These are phyloP conservation scores for Reticulascus tulasneorum DNA, from an alignment of 2,329 filamentous ascomycete species.

Conservation along the genomic window DNA sequence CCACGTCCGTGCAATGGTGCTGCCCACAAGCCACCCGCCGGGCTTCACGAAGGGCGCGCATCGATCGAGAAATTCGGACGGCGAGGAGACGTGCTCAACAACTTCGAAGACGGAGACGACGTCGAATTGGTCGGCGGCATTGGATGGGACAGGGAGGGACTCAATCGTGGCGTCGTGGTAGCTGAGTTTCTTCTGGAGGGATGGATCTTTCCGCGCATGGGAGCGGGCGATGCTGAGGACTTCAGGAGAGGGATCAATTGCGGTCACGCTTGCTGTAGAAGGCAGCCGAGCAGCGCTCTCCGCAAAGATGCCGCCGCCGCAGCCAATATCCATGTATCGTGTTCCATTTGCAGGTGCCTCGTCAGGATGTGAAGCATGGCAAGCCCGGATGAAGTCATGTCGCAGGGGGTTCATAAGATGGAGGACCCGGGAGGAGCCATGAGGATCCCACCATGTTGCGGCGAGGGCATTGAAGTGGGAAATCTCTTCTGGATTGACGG, in stretches of 20 bases:
- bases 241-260: slow-evolving; percentile 72
- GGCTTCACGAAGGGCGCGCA: slow-evolving; percentile 76
- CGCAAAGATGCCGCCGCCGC: slow-evolving; percentile 94
- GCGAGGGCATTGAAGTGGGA: slow-evolving; percentile 93
- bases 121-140: slow-evolving; percentile 56
- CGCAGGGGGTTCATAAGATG: slow-evolving; percentile 98
- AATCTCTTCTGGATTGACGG: slow-evolving; percentile 84
- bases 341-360: slow-evolving; percentile 28
- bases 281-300: slow-evolving; percentile 74
- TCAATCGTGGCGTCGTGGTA: slow-evolving; percentile 81
- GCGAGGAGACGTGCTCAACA: slow-evolving; percentile 82
- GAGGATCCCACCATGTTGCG: slow-evolving; percentile 94
- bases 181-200: slow-evolving; percentile 56
- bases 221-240: slow-evolving; percentile 71
- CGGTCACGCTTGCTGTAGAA: slow-evolving; percentile 61
- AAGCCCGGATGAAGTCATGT: slow-evolving; percentile 82
- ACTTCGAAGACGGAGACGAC: slow-evolving; percentile 90
- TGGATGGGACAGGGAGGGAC: slow-evolving; percentile 45
- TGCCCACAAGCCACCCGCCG: slow-evolving; percentile 88
- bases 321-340: slow-evolving; percentile 85
- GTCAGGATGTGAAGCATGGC: slow-evolving; percentile 53
- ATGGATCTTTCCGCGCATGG: slow-evolving; percentile 73
- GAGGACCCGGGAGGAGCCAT: slow-evolving; percentile 85
- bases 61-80: slow-evolving; percentile 67
- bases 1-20: slow-evolving; percentile 88